A percentile compares a stretch with the other conserved stretches of the same genome.
Conservation (phyloP, 1,284 basidiomycete genomes). For the Marasmius fiardii region DNA sequence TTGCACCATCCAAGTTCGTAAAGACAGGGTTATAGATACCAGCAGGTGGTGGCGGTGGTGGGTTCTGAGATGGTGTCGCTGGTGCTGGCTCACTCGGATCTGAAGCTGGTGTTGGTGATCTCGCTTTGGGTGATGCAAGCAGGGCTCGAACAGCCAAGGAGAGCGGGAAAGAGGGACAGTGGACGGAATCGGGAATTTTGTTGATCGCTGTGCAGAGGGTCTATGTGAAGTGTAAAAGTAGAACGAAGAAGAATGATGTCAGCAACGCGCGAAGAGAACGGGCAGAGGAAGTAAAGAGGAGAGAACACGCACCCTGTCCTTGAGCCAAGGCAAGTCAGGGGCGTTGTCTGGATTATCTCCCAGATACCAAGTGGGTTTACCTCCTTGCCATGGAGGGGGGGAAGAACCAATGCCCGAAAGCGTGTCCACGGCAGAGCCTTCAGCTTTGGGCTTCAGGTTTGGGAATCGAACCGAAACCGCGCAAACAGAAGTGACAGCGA, state of each 20-base stretch:
- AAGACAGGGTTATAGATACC: slow-evolving; percentile 26
- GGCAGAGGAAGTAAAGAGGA: not conserved
- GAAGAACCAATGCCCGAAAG: not conserved
- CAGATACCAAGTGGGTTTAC: not conserved
- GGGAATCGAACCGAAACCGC: slow-evolving; percentile 4
- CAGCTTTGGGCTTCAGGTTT: not conserved
- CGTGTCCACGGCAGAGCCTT: not conserved
- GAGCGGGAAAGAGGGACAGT: not conserved
- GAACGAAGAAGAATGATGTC: no score
- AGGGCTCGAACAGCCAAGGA: not conserved
- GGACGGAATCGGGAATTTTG: not conserved
- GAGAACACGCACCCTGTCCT: not conserved
- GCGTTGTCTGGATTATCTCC: not conserved
- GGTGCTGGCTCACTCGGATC: not conserved
- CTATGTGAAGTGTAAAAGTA: no score
- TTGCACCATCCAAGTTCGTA: slow-evolving; percentile 26
- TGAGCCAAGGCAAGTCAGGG: not conserved
- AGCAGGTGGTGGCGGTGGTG: slow-evolving; percentile 15
- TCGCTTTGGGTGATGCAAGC: not conserved
- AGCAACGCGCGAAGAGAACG: no score
- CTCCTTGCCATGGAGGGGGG: not conserved
- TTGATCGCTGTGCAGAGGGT: not conserved
- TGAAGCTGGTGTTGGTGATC: not conserved
- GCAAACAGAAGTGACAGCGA: not conserved
- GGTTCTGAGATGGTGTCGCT: slow-evolving; percentile 12